Conservation (phyloP, 2,329 filamentous ascomycete species). For the Didymella exigua region DNA sequence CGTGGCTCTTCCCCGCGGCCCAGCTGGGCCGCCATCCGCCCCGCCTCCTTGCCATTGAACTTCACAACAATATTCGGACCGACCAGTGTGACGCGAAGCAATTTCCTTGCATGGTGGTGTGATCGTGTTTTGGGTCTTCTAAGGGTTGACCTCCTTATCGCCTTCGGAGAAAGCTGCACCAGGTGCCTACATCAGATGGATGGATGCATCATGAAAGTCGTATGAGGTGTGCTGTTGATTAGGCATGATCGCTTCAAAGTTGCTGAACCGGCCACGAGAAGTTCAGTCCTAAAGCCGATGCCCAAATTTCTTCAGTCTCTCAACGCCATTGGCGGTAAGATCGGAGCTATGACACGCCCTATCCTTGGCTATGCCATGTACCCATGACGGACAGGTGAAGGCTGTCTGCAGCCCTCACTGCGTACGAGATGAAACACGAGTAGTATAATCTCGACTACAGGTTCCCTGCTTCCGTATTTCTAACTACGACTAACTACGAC, state of each 20-base stretch:
- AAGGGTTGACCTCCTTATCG: too few relatives aligned
- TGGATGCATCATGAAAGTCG: too few relatives aligned
- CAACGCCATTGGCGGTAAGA: background rate
- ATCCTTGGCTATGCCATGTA: too few relatives aligned
- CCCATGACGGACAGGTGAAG: too few relatives aligned
- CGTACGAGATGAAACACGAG: background rate
- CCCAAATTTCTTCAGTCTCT: background rate
- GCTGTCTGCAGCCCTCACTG: background rate
- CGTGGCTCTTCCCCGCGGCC: too few relatives aligned
- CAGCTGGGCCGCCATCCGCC: background rate
- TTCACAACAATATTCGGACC: background rate
- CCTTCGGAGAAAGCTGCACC: too few relatives aligned
- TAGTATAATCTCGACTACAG: background rate
- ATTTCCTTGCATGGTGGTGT: too few relatives aligned
- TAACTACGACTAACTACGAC: background rate
- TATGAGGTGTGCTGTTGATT: too few relatives aligned
- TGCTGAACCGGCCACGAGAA: background rate
- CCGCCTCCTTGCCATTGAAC: background rate
- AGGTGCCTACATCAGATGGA: too few relatives aligned
- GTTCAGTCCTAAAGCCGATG: background rate
- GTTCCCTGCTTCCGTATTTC: background rate
- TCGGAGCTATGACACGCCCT: background rate
- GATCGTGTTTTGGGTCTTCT: too few relatives aligned
- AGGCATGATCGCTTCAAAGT: too few relatives aligned
- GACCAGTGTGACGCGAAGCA: too few relatives aligned